Evolutionary conservation across 2,329 filamentous ascomycete genomes (phyloP).

Genomic region (Phaeosphaeriaceae sp.): DNA sequence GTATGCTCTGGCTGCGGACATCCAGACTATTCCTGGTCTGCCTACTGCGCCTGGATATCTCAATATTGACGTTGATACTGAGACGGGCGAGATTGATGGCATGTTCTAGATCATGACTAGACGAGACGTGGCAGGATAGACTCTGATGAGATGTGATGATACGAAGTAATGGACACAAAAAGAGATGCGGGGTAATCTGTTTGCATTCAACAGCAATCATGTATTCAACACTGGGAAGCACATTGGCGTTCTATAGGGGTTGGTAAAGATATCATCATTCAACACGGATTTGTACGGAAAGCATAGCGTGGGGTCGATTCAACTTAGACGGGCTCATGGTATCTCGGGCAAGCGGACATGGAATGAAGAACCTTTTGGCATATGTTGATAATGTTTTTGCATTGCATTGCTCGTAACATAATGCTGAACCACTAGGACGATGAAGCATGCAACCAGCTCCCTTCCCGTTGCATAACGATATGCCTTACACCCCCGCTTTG

Average conservation of each 20-base stretch:
- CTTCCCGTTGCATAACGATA: neutral
- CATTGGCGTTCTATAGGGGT: neutral
- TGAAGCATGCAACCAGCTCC: neutral
- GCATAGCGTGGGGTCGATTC: conserved; percentile 7
- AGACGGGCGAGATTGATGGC: conserved; percentile 66
- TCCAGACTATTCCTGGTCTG: conserved; percentile 96
- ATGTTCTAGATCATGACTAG: conserved; percentile 72
- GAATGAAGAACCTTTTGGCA: neutral
- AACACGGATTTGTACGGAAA: neutral
- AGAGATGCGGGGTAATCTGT: conserved; percentile 1
- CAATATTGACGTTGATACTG: conserved; percentile 77
- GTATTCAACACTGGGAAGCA: conserved; percentile 1
- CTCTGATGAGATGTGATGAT: neutral
- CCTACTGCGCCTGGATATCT: conserved; percentile 95
- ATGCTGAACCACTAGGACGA: conserved; percentile 1
- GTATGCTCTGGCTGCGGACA: conserved; percentile 94
- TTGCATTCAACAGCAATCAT: conserved; percentile 12
- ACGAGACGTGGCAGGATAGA: neutral
- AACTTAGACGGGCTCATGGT: conserved; percentile 3
- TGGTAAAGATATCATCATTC: conserved; percentile 4
- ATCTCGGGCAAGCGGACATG: neutral
- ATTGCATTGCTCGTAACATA: conserved; percentile 1
- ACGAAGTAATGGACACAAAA: neutral
- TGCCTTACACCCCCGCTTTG: neutral
- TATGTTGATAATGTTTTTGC: neutral